A percentile compares a stretch with the other conserved stretches of the same genome.
Evolutionary conservation across 495 filamentous ascomycete species (phyloP).

Genomic region (Podospora anserina): DNA sequence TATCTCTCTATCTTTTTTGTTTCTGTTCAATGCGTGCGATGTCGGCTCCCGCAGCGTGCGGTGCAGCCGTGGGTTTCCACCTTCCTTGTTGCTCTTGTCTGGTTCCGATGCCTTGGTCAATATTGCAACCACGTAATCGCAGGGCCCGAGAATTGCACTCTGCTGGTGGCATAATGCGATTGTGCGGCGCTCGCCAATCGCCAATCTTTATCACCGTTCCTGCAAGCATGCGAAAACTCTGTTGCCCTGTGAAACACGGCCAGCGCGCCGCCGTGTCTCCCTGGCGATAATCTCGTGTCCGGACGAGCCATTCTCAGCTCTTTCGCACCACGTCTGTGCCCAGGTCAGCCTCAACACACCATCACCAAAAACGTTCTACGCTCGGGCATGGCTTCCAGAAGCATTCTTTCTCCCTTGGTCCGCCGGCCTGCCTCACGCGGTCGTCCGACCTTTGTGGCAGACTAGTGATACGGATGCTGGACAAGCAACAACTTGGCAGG

Average conservation of each 20-base stretch:
- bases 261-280: not conserved
- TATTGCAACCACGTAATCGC: conserved; percentile 18
- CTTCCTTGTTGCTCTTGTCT: not conserved
- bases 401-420: conserved; percentile 10
- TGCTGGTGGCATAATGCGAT: conserved; percentile 8
- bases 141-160: conserved; percentile 5
- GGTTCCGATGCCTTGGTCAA: conserved; percentile 10
- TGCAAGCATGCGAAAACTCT: not conserved
- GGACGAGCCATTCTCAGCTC: not conserved
- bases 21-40: not conserved
- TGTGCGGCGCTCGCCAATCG: conserved; percentile 3
- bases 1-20: too few species aligned
- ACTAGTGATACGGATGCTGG: not conserved
- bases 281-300: not conserved
- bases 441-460: not conserved
- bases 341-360: conserved; percentile 8
- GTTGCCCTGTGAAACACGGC: not conserved
- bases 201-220: not conserved
- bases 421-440: not conserved
- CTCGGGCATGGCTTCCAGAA: conserved; percentile 15
- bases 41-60: not conserved
- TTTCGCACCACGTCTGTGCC: conserved; percentile 6
- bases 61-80: not conserved
- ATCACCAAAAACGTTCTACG: conserved; percentile 4
- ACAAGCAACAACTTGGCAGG: not conserved